Evolutionary conservation across 2,329 filamentous ascomycete genomes (phyloP).

Genomic region (Ampelomyces quisqualis): DNA sequence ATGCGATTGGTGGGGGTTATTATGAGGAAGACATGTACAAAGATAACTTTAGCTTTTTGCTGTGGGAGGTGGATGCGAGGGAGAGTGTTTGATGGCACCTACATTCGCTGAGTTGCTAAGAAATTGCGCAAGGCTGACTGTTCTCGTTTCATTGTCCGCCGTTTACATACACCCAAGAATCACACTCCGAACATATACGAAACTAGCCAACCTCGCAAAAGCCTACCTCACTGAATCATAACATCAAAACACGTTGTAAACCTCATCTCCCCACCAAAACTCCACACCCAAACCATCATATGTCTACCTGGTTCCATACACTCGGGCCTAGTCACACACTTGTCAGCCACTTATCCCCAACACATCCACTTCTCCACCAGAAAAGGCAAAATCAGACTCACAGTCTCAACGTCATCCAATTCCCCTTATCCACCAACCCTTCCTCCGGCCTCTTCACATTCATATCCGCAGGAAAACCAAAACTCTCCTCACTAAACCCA

Average conservation of each 20-base stretch:
- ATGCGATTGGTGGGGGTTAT: slow-evolving; percentile 20
- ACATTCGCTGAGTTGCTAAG: not conserved
- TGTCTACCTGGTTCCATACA: slow-evolving; percentile 28
- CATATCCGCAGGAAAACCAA: slow-evolving; percentile 21
- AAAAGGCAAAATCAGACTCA: too few species aligned
- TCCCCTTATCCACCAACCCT: slow-evolving; percentile 29
- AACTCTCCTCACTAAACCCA: slow-evolving; percentile 27
- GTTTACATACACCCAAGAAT: too few species aligned
- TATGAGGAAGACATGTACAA: slow-evolving; percentile 19
- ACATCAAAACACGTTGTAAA: slow-evolving; percentile 33
- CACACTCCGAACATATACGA: not conserved
- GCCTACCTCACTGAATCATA: slow-evolving; percentile 13
- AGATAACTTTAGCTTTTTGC: slow-evolving; percentile 23
- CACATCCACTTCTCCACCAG: not conserved
- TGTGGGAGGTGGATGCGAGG: slow-evolving; percentile 23
- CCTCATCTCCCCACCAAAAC: slow-evolving; percentile 14
- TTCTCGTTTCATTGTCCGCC: too few species aligned
- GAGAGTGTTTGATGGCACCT: slow-evolving; percentile 17
- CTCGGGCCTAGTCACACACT: slow-evolving; percentile 14
- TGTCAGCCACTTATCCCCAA: slow-evolving; percentile 2
- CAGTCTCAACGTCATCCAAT: slow-evolving; percentile 26
- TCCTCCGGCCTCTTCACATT: slow-evolving; percentile 16
- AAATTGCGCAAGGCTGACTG: too few species aligned
- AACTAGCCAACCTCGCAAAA: not conserved
- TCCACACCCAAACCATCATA: slow-evolving; percentile 36